These are phyloP conservation scores for Stereum hirsutum DNA, from an alignment of 1,284 basidiomycete species.

Conservation along the genomic window DNA sequence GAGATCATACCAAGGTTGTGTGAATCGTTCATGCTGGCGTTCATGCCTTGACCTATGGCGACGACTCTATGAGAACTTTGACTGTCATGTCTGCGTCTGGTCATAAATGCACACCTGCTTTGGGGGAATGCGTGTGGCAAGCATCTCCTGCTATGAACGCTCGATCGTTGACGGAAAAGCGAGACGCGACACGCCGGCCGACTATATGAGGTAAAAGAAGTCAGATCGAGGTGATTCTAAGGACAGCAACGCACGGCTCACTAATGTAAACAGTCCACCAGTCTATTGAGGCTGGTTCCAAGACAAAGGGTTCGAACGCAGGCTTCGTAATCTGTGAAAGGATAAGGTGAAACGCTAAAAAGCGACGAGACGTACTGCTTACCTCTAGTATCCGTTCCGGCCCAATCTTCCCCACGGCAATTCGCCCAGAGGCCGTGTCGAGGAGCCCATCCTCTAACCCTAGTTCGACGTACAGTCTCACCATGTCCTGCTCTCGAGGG, in stretches of 20 bases:
- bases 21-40: conserved; percentile 75
- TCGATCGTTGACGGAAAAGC: conserved; percentile 56
- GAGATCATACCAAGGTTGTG: conserved; percentile 56
- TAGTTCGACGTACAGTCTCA: conserved; percentile 72
- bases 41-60: conserved; percentile 59
- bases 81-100: not conserved
- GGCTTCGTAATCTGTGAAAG: conserved; percentile 40
- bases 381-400: conserved; percentile 57
- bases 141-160: conserved; percentile 79
- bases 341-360: not conserved
- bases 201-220: conserved; percentile 28
- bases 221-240: not conserved
- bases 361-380: conserved; percentile 5
- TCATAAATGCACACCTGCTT: conserved; percentile 24
- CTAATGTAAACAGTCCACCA: conserved; percentile 79
- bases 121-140: conserved; percentile 82
- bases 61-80: not conserved
- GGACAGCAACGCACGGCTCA: conserved; percentile 12
- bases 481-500: conserved; percentile 62
- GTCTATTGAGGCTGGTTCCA: conserved; percentile 49
- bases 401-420: conserved; percentile 52
- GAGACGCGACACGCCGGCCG: conserved; percentile 71
- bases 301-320: conserved; percentile 58
- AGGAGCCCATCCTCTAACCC: conserved; percentile 36
- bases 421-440: conserved; percentile 39